These are phyloP conservation scores for Obelidium mucronatum DNA, from an alignment of 192 early-diverging fungal genomes.

Conservation along the genomic window DNA sequence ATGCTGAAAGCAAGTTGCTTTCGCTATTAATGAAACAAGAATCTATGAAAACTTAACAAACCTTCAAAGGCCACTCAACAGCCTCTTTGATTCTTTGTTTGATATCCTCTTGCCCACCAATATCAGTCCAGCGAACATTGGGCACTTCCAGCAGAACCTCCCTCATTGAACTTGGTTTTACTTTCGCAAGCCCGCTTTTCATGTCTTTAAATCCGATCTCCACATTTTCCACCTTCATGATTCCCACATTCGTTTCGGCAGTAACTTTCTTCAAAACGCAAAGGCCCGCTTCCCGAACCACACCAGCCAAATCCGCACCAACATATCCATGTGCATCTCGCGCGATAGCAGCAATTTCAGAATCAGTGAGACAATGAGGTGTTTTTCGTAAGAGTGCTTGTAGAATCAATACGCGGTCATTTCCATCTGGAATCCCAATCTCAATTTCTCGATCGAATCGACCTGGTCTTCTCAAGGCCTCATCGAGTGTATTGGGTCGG, in stretches of 20 bases:
- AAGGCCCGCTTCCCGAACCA: slow-evolving; percentile 88
- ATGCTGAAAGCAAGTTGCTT: slow-evolving; percentile 59
- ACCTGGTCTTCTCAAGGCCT: slow-evolving; percentile 90
- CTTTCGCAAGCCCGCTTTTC: slow-evolving; percentile 39
- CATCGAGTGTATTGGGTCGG: slow-evolving; percentile 85
- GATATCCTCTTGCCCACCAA: slow-evolving; percentile 92
- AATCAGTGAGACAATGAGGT: slow-evolving; percentile 69
- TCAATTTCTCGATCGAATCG: slow-evolving; percentile 97
- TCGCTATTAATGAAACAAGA: neutral
- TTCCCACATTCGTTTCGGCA: neutral
- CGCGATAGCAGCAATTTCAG: slow-evolving; percentile 68
- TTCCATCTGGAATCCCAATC: slow-evolving; percentile 83
- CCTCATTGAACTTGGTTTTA: slow-evolving; percentile 84
- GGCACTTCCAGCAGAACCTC: slow-evolving; percentile 91
- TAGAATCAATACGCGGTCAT: slow-evolving; percentile 77
- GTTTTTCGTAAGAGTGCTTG: slow-evolving; percentile 67
- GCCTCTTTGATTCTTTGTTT: slow-evolving; percentile 93
- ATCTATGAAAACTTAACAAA: slow-evolving; percentile 32
- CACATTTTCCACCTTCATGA: slow-evolving; percentile 41
- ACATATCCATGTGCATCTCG: slow-evolving; percentile 89
- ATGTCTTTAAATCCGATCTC: slow-evolving; percentile 64
- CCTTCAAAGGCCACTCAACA: slow-evolving; percentile 97
- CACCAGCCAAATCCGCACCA: slow-evolving; percentile 93
- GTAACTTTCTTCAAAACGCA: slow-evolving; percentile 65
- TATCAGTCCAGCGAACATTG: slow-evolving; percentile 89